Base-by-base conservation (phyloP, 1,284 basidiomycete species). In the Wolfiporia cocos region DNA sequence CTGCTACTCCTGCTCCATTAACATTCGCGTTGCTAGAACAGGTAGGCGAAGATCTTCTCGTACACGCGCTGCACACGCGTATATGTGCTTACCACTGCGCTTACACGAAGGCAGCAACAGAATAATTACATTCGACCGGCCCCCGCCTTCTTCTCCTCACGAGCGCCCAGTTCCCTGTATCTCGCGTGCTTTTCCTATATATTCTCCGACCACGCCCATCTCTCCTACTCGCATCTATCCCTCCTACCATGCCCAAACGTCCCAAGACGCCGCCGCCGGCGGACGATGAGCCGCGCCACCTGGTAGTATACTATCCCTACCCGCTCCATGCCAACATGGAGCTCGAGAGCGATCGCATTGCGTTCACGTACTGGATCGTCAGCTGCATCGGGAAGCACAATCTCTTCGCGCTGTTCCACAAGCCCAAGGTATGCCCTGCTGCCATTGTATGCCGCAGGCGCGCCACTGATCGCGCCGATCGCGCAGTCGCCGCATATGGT, bases 181-280 rank as follows among this genome's bases (percentile, higher is more conserved):
- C n/a, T n/a, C n/a, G n/a, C n/a, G n/a, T n/a, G n/a, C n/a, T n/a
- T n/a, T n/a, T n/a, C n/a, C n/a, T n/a, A n/a, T n/a, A n/a, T n/a
- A n/a, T n/a, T n/a, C n/a, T n/a, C n/a, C n/a, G n/a, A n/a, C n/a
- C n/a, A n/a, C n/a, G n/a, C n/a, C n/a, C n/a, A n/a, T n/a, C n/a
- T n/a, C n/a, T n/a, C n/a, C n/a, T n/a, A n/a, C n/a, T n/a, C n/a
- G n/a, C n/a, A n/a, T n/a, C n/a, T n/a, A n/a, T n/a, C n/a, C n/a
- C n/a, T n/a, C n/a, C n/a, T n/a, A n/a, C 7, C 26, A 84, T 83
- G 81, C 73, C 74, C 20, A 80, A 80, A 59, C 72, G 78, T 26
- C 52, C 60, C 6, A 53, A 63, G 18, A 80, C 80, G 15, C 78
- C 81, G 0, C 76, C 76, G 1, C 75, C 78, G 2, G 56, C 64